A percentile compares a stretch with the other conserved stretches of the same genome.
phyloP scores from a whole-genome alignment of 2,329 filamentous ascomycete genomes.

The Corniculantispora saksenae region DNA sequence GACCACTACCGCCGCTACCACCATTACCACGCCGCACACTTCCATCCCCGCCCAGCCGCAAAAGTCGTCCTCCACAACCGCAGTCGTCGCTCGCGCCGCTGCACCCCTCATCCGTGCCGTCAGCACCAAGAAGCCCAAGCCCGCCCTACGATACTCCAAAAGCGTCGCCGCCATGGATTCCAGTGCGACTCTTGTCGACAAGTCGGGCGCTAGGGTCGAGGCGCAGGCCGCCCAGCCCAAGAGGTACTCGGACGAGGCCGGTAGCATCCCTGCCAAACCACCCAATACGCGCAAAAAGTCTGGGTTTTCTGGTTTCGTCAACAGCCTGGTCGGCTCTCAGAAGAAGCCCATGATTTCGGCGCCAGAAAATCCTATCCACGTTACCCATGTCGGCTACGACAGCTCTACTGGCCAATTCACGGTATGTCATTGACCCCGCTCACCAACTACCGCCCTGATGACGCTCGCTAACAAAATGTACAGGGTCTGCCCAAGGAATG shows the following conservation, averaged over 20 bases:
- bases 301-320: conserved; percentile 85
- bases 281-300: conserved; percentile 77
- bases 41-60: conserved; percentile 32
- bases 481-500: conserved; percentile 96
- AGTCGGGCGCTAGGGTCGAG: conserved; percentile 35
- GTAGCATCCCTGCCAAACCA: conserved; percentile 60
- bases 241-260: conserved; percentile 74
- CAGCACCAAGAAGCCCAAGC: conserved; percentile 46
- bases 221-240: conserved; percentile 52
- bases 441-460: conserved; percentile 21
- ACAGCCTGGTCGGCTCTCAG: conserved; percentile 78
- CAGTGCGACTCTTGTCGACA: conserved; percentile 30
- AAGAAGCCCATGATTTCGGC: conserved; percentile 95
- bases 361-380: conserved; percentile 94
- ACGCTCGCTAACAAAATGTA: conserved; percentile 23
- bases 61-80: conserved; percentile 31
- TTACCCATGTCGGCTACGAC: conserved; percentile 97
- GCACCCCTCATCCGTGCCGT: conserved; percentile 52
- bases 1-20: conserved; percentile 25
- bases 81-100: conserved; percentile 41
- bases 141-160: conserved; percentile 61
- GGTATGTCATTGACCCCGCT: conserved; percentile 53
- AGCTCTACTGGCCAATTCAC: conserved; percentile 96
- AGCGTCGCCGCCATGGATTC: conserved; percentile 48
- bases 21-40: conserved; percentile 25